Conservation (phyloP, 371 early-diverging fungal genomes). For the Blakeslea trispora region DNA sequence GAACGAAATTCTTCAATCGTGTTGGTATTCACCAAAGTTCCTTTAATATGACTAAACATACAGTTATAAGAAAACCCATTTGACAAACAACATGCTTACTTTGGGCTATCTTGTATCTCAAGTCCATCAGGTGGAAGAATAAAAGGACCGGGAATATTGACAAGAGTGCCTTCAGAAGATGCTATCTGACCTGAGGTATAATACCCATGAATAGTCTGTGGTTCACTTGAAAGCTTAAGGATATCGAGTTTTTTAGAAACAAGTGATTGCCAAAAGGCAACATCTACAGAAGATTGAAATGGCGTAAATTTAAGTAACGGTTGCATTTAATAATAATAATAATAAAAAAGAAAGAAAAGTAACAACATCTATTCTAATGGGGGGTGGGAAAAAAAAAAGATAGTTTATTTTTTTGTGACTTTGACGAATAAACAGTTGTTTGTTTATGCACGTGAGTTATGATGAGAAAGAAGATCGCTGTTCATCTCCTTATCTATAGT, state of each 20-base stretch:
- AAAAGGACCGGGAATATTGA: conserved; percentile 30
- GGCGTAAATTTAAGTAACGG: conserved; percentile 74
- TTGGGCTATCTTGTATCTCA: conserved; percentile 21
- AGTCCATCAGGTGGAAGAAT: conserved; percentile 39
- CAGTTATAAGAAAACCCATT: conserved; percentile 6
- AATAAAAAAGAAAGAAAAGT: conserved; percentile 1
- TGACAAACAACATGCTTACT: conserved; percentile 20
- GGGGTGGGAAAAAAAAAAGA: neutral
- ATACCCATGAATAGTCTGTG: conserved; percentile 59
- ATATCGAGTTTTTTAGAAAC: conserved; percentile 81
- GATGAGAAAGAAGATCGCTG: conserved; percentile 1
- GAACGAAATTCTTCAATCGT: conserved; percentile 88
- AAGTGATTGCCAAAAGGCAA: conserved; percentile 89
- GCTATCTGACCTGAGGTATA: conserved; percentile 57
- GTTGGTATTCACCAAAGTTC: conserved; percentile 81
- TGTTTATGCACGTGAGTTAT: conserved; percentile 4
- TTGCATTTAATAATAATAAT: too few relatives aligned
- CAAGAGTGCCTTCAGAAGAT: conserved; percentile 17
- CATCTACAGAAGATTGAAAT: conserved; percentile 82
- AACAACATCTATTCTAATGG: neutral
- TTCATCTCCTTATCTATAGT: conserved; percentile 2
- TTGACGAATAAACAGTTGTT: neutral
- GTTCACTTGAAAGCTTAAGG: conserved; percentile 72
- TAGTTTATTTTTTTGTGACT: too few relatives aligned
- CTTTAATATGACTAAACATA: conserved; percentile 40